Evolutionary conservation across 2,329 filamentous ascomycete genomes (phyloP).

Genomic region (Scedosporium dehoogii): DNA sequence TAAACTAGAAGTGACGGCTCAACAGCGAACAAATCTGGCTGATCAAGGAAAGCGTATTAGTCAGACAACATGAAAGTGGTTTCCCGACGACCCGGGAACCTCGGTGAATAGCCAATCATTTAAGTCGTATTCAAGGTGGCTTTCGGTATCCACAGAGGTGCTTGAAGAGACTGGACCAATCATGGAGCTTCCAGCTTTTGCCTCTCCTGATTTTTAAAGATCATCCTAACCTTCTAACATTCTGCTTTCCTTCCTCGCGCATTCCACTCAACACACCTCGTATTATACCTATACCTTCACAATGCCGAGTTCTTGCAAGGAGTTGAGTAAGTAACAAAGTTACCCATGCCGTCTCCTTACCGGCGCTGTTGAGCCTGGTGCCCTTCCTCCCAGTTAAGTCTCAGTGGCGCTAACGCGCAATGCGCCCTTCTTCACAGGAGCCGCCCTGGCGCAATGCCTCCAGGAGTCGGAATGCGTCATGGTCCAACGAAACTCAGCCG

Average conservation of each 20-base stretch:
- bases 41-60: neutral
- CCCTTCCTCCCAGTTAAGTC: neutral
- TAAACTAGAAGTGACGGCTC: no score
- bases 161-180: neutral
- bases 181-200: neutral
- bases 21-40: no score
- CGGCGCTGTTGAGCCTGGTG: neutral
- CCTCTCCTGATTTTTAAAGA: neutral
- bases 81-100: neutral
- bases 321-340: conserved; percentile 62
- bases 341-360: neutral
- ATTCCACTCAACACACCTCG: neutral
- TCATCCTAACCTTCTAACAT: neutral
- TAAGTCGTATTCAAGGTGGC: neutral
- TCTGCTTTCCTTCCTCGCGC: neutral
- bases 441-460: conserved; percentile 86
- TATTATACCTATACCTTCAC: conserved; percentile 17
- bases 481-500: conserved; percentile 74
- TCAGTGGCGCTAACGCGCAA: neutral
- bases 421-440: conserved; percentile 44
- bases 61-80: neutral
- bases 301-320: conserved; percentile 95
- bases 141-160: neutral
- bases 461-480: conserved; percentile 96
- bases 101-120: neutral